Evolutionary conservation across 75 land plant genomes (phyloP).

Genomic region (Gnetum montanum): DNA sequence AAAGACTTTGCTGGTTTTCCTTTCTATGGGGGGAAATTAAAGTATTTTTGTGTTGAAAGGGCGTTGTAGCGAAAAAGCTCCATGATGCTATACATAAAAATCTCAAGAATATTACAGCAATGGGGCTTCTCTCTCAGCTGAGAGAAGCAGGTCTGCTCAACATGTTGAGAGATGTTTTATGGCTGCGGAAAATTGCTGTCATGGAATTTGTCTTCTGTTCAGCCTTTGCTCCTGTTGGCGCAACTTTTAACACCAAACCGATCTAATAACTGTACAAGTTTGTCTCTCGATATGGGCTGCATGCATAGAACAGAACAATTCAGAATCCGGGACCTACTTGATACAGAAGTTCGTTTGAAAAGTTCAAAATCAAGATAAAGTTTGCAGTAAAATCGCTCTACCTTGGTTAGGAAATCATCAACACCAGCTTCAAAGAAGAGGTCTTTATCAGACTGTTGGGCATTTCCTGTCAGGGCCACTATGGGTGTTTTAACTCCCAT

Average conservation of each 20-base stretch:
- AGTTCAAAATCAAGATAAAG: background rate
- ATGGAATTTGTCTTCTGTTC: too few species aligned
- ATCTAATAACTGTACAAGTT: constrained; percentile 28
- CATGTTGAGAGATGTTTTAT: too few species aligned
- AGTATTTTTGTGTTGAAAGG: too few species aligned
- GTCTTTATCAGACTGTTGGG: constrained; percentile 30
- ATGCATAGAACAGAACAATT: background rate
- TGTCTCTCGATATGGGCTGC: constrained; percentile 30
- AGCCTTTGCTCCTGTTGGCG: background rate
- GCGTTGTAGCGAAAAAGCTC: too few species aligned
- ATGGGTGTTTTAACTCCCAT: constrained; percentile 58
- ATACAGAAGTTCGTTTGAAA: background rate
- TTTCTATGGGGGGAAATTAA: too few species aligned
- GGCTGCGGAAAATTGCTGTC: too few species aligned
- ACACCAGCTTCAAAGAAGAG: constrained; percentile 57
- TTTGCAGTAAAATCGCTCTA: background rate
- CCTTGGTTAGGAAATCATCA: constrained; percentile 36
- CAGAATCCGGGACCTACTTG: background rate
- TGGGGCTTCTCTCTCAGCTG: too few species aligned
- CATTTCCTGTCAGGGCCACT: constrained; percentile 45
- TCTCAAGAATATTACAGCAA: too few species aligned
- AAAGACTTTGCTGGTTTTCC: too few species aligned
- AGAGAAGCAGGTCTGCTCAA: too few species aligned
- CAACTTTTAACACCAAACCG: constrained; percentile 22
- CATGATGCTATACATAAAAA: too few species aligned